A percentile compares a stretch with the other conserved stretches of the same genome.
These are phyloP conservation scores for Teratosphaeriaceae sp. DNA, from an alignment of 2,329 filamentous ascomycete species.

Conservation along the genomic window DNA sequence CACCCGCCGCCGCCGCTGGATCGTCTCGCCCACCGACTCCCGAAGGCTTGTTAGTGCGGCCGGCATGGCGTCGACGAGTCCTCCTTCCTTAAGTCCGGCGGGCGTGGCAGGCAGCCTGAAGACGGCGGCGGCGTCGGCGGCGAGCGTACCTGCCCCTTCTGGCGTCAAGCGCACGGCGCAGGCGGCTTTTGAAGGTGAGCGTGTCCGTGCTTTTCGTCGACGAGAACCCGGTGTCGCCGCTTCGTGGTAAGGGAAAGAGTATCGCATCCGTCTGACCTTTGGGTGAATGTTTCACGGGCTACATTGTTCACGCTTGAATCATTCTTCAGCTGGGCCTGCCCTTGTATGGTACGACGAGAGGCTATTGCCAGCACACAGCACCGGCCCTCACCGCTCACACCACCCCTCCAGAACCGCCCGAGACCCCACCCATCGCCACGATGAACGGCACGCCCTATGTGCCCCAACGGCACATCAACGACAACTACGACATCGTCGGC, in stretches of 20 bases:
- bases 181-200: conserved; percentile 35
- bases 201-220: conserved; percentile 1
- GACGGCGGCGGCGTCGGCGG: background rate
- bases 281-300: too few relatives aligned
- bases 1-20: background rate
- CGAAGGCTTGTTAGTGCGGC: background rate
- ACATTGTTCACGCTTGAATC: too few relatives aligned
- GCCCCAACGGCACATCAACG: conserved; percentile 78
- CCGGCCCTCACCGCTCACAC: background rate
- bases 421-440: conserved; percentile 24
- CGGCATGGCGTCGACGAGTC: conserved; percentile 23
- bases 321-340: background rate
- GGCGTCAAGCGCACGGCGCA: conserved; percentile 31
- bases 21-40: background rate
- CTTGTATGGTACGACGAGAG: background rate
- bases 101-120: conserved; percentile 10
- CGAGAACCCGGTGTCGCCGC: background rate
- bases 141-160: conserved; percentile 13
- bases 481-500: conserved; percentile 92
- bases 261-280: too few relatives aligned
- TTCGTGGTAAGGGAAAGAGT: background rate
- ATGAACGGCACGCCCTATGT: conserved; percentile 42
- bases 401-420: conserved; percentile 17
- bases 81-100: conserved; percentile 32
- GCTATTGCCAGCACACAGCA: too few relatives aligned